Evolutionary conservation across 2,329 filamentous ascomycete species (phyloP).

Genomic region (Fusarium protoensiforme): DNA sequence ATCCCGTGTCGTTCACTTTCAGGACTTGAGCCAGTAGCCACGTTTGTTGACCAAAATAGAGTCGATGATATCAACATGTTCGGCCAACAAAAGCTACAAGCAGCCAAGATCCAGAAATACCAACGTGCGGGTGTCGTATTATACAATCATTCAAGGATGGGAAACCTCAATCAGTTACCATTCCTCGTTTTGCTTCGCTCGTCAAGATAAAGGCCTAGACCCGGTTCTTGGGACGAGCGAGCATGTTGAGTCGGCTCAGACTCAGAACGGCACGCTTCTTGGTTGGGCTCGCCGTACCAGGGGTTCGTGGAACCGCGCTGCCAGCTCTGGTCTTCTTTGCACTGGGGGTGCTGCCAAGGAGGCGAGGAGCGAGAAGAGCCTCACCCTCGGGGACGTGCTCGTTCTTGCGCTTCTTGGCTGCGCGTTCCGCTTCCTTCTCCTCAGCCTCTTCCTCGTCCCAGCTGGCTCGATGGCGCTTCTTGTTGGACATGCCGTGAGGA

Average conservation of each 20-base stretch:
- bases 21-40: neutral
- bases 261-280: constrained; percentile 66
- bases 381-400: constrained; percentile 61
- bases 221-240: constrained; percentile 69
- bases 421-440: constrained; percentile 59
- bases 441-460: constrained; percentile 68
- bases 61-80: constrained; percentile 4
- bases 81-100: neutral
- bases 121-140: constrained; percentile 30
- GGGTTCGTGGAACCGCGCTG: constrained; percentile 36
- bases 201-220: constrained; percentile 47
- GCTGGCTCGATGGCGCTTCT: constrained; percentile 71
- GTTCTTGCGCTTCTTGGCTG: constrained; percentile 69
- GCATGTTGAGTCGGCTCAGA: constrained; percentile 70
- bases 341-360: constrained; percentile 51
- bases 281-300: constrained; percentile 53
- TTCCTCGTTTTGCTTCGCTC: neutral
- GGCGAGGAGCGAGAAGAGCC: constrained; percentile 62
- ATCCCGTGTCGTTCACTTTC: constrained; percentile 17
- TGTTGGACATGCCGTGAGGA: constrained; percentile 72
- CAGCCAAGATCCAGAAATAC: constrained; percentile 1
- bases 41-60: neutral
- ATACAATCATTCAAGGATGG: constrained; percentile 29
- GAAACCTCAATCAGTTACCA: neutral
- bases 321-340: constrained; percentile 50